phyloP scores from a whole-genome alignment of 2,329 filamentous ascomycete species.

The Cytospora mali region DNA sequence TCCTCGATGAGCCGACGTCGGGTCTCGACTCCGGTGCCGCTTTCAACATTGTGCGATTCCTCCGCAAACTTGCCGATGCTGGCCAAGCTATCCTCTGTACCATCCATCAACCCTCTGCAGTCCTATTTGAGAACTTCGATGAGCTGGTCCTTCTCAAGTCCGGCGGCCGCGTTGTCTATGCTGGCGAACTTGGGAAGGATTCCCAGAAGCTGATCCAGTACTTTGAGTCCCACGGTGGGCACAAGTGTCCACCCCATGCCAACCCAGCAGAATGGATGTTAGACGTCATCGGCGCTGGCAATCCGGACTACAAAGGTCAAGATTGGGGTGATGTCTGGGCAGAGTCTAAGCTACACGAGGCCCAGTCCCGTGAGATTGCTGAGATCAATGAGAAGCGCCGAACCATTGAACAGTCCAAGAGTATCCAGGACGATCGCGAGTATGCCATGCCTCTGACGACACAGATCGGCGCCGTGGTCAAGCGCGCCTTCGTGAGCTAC shows the following conservation, averaged over 20 bases:
- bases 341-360: slow-evolving; percentile 37
- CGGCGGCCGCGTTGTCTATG: slow-evolving; percentile 58
- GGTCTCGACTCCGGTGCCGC: slow-evolving; percentile 74
- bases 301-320: slow-evolving; percentile 47
- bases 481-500: slow-evolving; percentile 62
- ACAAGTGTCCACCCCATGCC: slow-evolving; percentile 48
- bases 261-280: slow-evolving; percentile 71
- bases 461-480: slow-evolving; percentile 57
- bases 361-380: slow-evolving; percentile 36
- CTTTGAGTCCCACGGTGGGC: slow-evolving; percentile 61
- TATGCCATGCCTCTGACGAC: slow-evolving; percentile 62
- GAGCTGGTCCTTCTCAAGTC: slow-evolving; percentile 56
- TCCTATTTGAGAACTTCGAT: slow-evolving; percentile 51
- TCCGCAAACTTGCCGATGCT: slow-evolving; percentile 61
- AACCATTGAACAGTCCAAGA: slow-evolving; percentile 34
- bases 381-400: slow-evolving; percentile 47
- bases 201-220: slow-evolving; percentile 53
- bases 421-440: slow-evolving; percentile 56
- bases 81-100: slow-evolving; percentile 48
- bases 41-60: slow-evolving; percentile 70
- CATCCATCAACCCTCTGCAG: slow-evolving; percentile 49
- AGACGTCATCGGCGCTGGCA: slow-evolving; percentile 44
- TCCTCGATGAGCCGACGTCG: slow-evolving; percentile 76
- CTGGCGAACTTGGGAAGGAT: slow-evolving; percentile 56
- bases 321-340: slow-evolving; percentile 44